Evolutionary conservation across 1,284 basidiomycete species (phyloP), one percentile per base, ranked within the genome.

Genomic region (Ustilago trichophora): DNA sequence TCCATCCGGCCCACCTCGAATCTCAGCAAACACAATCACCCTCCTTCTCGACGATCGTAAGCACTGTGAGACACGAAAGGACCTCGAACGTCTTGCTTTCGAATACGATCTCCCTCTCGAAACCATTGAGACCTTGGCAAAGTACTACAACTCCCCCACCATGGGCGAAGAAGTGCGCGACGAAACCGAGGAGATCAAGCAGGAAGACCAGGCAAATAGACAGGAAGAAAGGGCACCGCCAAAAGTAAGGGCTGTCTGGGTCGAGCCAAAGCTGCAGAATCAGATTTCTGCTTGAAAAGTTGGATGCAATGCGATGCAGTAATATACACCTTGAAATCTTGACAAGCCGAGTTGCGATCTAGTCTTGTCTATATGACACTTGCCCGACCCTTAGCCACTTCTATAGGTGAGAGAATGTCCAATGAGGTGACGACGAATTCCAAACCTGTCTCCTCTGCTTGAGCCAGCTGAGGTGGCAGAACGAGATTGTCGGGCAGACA

Each of bases 81-180:
- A 73, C 15, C 50, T 73, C 26, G 64, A 71, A 19, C 31, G 37
- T 7, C 50, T 73, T 3, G 67, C 72, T 3, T 27, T 67, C 11
- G 72, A 71, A 25, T 73, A 71, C 60, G 72, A 73, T 33, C 52
- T 73, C 11, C 50, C 59, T 2, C 31, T 71, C n/a, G 37, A 37
- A 7, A 53, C 56, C 18, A 67, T 73, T 37, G 60, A 65, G 43
- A 24, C 35, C 16, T 40, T 73, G 26, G 60, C 55, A 9, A 48
- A 48, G 27, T 63, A 62, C 54, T 59, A 62, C 54, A 73, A 67
- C 52, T 66, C 59, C 1, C 72, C 72, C 2, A 73, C 68, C 19
- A 57, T 73, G 52, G 67, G 67, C 25, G 71, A 70, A 15, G 53
- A 71, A 36, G 41, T 66, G 22, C 33, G 44, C n/a, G 63, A 71